These are phyloP conservation scores for Xylariaceae sp. DNA, from an alignment of 2,329 filamentous ascomycete genomes.

Conservation along the genomic window DNA sequence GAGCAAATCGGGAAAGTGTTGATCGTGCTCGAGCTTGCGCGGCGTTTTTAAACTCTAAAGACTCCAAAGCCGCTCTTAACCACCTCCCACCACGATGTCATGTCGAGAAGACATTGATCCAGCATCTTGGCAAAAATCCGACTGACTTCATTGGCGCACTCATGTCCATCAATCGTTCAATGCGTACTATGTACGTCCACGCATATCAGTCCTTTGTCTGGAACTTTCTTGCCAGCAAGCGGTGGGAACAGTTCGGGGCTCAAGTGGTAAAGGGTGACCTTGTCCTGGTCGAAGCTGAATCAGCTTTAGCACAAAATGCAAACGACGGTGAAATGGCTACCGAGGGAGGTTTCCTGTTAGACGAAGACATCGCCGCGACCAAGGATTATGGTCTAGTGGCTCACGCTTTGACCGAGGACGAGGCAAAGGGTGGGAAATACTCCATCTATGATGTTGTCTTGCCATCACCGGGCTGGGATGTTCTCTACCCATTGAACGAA, in stretches of 20 bases:
- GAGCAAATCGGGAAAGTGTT: slow-evolving; percentile 73
- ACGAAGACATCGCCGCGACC: slow-evolving; percentile 59
- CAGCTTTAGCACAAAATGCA: slow-evolving; percentile 40
- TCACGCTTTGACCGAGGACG: slow-evolving; percentile 75
- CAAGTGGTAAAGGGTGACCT: slow-evolving; percentile 85
- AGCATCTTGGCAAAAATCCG: slow-evolving; percentile 67
- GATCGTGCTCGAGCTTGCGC: slow-evolving; percentile 79
- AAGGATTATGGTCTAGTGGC: slow-evolving; percentile 60
- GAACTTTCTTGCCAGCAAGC: slow-evolving; percentile 83
- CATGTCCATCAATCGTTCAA: slow-evolving; percentile 76
- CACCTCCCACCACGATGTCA: slow-evolving; percentile 80
- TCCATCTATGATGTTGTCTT: slow-evolving; percentile 88
- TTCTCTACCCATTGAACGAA: slow-evolving; percentile 83
- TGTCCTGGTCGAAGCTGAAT: slow-evolving; percentile 60
- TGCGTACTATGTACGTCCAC: slow-evolving; percentile 94
- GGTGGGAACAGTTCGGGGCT: slow-evolving; percentile 77
- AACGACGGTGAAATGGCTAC: slow-evolving; percentile 67
- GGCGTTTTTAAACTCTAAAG: slow-evolving; percentile 69
- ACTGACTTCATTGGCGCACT: slow-evolving; percentile 82
- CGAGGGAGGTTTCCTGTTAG: slow-evolving; percentile 66
- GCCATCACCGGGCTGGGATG: slow-evolving; percentile 89
- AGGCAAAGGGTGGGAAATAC: slow-evolving; percentile 77
- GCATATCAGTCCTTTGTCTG: slow-evolving; percentile 95
- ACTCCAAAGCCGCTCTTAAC: slow-evolving; percentile 65
- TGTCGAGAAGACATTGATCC: slow-evolving; percentile 79